Evolutionary conservation across 805 yeast species (phyloP).

Genomic region (Candida taoyuanica): DNA sequence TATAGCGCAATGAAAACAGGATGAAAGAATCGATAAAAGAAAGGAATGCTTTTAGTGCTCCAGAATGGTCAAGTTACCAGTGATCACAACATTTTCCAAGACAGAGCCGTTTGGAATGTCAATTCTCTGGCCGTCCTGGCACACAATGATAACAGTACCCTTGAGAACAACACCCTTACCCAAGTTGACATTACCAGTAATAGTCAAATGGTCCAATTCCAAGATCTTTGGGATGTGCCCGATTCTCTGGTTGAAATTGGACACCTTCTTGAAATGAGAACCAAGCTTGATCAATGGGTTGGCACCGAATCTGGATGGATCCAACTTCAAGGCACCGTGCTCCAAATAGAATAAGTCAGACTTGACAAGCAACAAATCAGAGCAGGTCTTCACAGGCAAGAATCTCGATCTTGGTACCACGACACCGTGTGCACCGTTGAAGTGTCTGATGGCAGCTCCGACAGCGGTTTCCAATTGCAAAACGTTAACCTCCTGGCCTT

Average conservation of each 20-base stretch:
- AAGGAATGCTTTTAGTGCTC: slow-evolving; percentile 55
- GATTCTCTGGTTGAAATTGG: slow-evolving; percentile 83
- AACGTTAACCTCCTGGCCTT: slow-evolving; percentile 80
- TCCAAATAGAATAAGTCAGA: slow-evolving; percentile 88
- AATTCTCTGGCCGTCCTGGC: slow-evolving; percentile 94
- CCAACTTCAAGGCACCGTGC: slow-evolving; percentile 86
- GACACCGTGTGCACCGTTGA: slow-evolving; percentile 93
- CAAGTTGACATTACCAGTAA: slow-evolving; percentile 90
- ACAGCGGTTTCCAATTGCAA: slow-evolving; percentile 97
- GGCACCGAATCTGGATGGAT: slow-evolving; percentile 81
- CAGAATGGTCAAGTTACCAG: slow-evolving; percentile 91
- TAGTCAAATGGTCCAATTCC: slow-evolving; percentile 95
- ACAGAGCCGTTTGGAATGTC: slow-evolving; percentile 96
- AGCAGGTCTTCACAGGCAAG: slow-evolving; percentile 96
- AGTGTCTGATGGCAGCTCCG: slow-evolving; percentile 98
- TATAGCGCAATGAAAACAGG: too few species aligned
- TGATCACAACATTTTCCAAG: slow-evolving; percentile 93
- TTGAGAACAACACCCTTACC: slow-evolving; percentile 88
- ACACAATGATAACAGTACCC: slow-evolving; percentile 96
- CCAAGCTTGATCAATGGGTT: slow-evolving; percentile 95
- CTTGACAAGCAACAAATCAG: slow-evolving; percentile 90
- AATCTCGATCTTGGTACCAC: slow-evolving; percentile 97
- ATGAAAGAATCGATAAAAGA: too few species aligned
- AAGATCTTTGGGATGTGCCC: slow-evolving; percentile 94
- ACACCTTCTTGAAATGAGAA: slow-evolving; percentile 92